Conservation (phyloP, 2,329 filamentous ascomycete genomes). For the Colletotrichum plurivorum region DNA sequence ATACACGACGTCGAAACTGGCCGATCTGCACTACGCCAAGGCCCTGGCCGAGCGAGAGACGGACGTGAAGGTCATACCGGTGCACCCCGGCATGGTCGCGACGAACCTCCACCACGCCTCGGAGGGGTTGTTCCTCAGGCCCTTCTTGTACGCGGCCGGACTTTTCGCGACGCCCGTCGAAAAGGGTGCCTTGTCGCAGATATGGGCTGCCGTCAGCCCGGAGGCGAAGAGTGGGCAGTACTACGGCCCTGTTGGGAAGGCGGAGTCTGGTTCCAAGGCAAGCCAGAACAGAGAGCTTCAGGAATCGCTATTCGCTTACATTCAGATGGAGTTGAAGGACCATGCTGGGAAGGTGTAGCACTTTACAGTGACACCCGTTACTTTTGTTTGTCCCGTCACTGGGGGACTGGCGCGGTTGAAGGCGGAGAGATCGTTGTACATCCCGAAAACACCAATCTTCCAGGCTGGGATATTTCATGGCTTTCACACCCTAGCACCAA, state of each 20-base stretch:
- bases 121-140: not conserved
- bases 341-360: too few species aligned
- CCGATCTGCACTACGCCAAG: constrained; percentile 48
- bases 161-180: constrained; percentile 23
- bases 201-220: constrained; percentile 57
- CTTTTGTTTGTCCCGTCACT: too few species aligned
- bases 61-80: constrained; percentile 44
- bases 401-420: too few species aligned
- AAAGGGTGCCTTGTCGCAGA: constrained; percentile 56
- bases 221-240: constrained; percentile 50
- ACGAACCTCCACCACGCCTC: constrained; percentile 45
- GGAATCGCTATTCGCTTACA: constrained; percentile 55
- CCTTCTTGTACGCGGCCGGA: not conserved
- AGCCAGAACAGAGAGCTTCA: constrained; percentile 47
- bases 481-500: too few species aligned
- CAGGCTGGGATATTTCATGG: too few species aligned
- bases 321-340: constrained; percentile 42
- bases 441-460: too few species aligned
- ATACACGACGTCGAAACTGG: constrained; percentile 51
- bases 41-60: constrained; percentile 46
- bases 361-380: too few species aligned
- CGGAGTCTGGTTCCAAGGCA: constrained; percentile 9
- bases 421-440: too few species aligned
- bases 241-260: constrained; percentile 52
- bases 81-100: constrained; percentile 48